A percentile compares a stretch with the other conserved stretches of the same genome.
Evolutionary conservation across 1,284 basidiomycete species (phyloP).

Genomic region (Rhodotorula glutinis): DNA sequence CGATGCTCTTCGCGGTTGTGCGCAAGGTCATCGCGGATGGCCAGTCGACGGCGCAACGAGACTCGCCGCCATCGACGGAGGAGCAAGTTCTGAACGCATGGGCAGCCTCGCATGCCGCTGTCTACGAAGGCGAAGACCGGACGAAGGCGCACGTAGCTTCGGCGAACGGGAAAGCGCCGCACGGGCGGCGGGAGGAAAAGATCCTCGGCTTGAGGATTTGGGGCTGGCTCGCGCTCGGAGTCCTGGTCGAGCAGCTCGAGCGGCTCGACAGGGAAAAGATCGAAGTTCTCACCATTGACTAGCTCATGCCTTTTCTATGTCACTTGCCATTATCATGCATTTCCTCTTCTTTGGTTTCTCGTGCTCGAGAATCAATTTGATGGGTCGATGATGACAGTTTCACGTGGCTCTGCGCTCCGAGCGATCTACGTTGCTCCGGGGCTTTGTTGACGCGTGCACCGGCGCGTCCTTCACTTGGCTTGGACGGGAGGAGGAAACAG

Average conservation of each 20-base stretch:
- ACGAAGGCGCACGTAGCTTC: not conserved
- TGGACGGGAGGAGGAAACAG: too few relatives aligned
- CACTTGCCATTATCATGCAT: not conserved
- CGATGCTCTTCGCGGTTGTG: constrained; percentile 14
- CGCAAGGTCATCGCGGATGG: constrained; percentile 8
- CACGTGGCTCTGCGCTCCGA: too few relatives aligned
- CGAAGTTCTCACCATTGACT: constrained; percentile 12
- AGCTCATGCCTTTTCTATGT: not conserved
- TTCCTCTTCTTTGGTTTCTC: not conserved
- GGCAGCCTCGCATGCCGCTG: constrained; percentile 14
- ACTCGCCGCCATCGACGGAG: not conserved
- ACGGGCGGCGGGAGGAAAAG: not conserved
- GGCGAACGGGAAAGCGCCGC: not conserved
- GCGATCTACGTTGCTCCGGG: too few relatives aligned
- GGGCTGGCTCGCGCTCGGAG: constrained; percentile 18
- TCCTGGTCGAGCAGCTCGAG: constrained; percentile 8
- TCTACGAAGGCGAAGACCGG: constrained; percentile 17
- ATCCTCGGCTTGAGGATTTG: constrained; percentile 1
- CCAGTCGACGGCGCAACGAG: too few relatives aligned
- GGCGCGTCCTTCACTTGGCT: too few relatives aligned
- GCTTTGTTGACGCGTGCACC: too few relatives aligned
- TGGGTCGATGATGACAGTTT: too few relatives aligned
- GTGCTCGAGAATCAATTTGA: too few relatives aligned
- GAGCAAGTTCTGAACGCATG: not conserved
- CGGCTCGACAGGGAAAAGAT: constrained; percentile 1